phyloP scores from a whole-genome alignment of 805 yeast genomes.

The Torulaspora delbrueckii region DNA sequence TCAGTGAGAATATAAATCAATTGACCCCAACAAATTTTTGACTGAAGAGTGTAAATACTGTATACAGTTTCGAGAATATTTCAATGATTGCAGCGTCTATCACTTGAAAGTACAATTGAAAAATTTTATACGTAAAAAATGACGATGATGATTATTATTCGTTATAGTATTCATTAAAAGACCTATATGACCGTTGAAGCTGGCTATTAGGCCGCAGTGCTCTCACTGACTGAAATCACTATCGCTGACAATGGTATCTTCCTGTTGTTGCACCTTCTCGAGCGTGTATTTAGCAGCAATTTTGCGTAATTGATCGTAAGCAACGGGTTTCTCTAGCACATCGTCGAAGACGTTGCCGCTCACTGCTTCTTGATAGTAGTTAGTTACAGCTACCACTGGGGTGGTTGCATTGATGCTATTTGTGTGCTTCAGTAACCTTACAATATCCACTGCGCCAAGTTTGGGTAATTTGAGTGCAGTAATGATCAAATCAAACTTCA shows the following conservation, averaged over 20 bases:
- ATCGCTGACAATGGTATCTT: slow-evolving; percentile 34
- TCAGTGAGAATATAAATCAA: not conserved
- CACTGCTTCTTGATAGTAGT: slow-evolving; percentile 62
- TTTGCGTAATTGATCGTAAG: slow-evolving; percentile 23
- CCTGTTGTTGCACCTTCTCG: slow-evolving; percentile 31
- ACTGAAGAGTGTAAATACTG: not conserved
- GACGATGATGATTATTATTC: not conserved
- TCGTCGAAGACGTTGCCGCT: slow-evolving; percentile 54
- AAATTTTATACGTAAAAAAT: slow-evolving; percentile 7
- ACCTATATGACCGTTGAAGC: not conserved
- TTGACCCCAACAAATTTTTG: not conserved
- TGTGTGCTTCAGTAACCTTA: slow-evolving; percentile 69
- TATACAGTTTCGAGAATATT: not conserved
- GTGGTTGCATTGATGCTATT: slow-evolving; percentile 72
- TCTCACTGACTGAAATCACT: slow-evolving; percentile 16
- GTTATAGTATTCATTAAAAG: not conserved
- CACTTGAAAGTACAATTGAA: not conserved
- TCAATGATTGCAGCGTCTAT: not conserved
- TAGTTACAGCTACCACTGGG: slow-evolving; percentile 71
- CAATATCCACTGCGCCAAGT: slow-evolving; percentile 69
- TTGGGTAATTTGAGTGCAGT: slow-evolving; percentile 67
- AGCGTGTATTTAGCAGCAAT: slow-evolving; percentile 31
- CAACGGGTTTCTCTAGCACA: slow-evolving; percentile 68
- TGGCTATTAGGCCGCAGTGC: not conserved
- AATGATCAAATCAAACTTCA: slow-evolving; percentile 77